Evolutionary conservation across 768 basidiomycete species (phyloP).

Genomic region (Mycena vitilis): DNA sequence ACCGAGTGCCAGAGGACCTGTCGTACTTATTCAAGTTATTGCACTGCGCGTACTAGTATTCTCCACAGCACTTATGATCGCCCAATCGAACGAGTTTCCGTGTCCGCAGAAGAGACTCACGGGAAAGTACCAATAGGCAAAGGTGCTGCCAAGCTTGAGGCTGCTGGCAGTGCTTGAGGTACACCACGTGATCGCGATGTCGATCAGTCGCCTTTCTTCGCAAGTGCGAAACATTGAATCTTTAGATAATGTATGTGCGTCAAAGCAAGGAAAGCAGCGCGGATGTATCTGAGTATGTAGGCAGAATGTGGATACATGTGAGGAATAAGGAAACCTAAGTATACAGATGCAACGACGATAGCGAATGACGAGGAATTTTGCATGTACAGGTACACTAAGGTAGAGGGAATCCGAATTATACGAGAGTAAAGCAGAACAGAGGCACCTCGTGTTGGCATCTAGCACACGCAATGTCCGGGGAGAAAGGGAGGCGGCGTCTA

Average conservation of each 20-base stretch:
- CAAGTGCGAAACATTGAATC: background rate
- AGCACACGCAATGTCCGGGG: slow-evolving; percentile 8
- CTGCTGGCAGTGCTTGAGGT: too few relatives aligned
- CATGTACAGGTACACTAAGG: slow-evolving; percentile 31
- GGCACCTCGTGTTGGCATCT: slow-evolving; percentile 8
- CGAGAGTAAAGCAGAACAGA: slow-evolving; percentile 9
- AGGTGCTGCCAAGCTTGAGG: too few relatives aligned
- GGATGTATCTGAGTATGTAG: slow-evolving; percentile 15
- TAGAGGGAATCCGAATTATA: slow-evolving; percentile 24
- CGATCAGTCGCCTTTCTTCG: too few relatives aligned
- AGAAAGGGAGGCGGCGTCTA: slow-evolving; percentile 7
- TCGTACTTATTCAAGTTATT: too few relatives aligned
- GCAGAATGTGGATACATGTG: slow-evolving; percentile 23
- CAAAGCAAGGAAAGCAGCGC: slow-evolving; percentile 8
- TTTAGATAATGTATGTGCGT: background rate
- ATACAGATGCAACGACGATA: slow-evolving; percentile 31
- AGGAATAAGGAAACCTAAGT: slow-evolving; percentile 31
- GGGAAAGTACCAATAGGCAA: too few relatives aligned
- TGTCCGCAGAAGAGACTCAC: too few relatives aligned
- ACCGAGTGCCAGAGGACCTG: too few relatives aligned
- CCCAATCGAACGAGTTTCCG: too few relatives aligned
- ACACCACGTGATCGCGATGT: too few relatives aligned
- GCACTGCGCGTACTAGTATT: too few relatives aligned
- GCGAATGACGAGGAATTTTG: slow-evolving; percentile 23
- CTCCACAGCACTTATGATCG: too few relatives aligned